phyloP scores from a whole-genome alignment of 805 yeast genomes.

The Torulaspora indica region DNA sequence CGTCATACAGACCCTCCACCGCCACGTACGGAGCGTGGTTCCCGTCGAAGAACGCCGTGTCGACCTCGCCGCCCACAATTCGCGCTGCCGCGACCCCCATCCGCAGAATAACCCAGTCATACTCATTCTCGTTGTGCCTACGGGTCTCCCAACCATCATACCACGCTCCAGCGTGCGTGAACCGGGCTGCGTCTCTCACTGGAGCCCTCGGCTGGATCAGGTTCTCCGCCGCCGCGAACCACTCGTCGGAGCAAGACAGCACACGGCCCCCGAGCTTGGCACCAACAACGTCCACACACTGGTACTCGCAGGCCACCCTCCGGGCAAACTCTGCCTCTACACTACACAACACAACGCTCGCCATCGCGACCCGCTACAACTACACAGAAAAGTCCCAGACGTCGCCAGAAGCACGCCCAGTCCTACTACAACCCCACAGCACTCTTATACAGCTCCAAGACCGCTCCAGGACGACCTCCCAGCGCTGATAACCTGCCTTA shows the following conservation, averaged over 20 bases:
- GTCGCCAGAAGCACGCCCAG: not conserved
- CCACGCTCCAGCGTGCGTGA: constrained; percentile 89
- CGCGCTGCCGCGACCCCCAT: constrained; percentile 77
- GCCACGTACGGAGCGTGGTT: constrained; percentile 90
- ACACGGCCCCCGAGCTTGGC: constrained; percentile 78
- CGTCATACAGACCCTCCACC: constrained; percentile 62
- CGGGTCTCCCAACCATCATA: constrained; percentile 99
- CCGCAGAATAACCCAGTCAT: constrained; percentile 82
- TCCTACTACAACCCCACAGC: not conserved
- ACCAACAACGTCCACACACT: constrained; percentile 64
- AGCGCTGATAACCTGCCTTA: not conserved
- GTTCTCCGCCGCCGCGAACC: constrained; percentile 92
- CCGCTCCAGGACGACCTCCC: too few relatives aligned
- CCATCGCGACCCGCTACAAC: not conserved
- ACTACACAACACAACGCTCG: constrained; percentile 1
- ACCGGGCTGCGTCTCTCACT: constrained; percentile 72
- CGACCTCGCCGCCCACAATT: constrained; percentile 79
- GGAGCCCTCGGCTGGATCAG: constrained; percentile 78
- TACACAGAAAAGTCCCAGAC: not conserved
- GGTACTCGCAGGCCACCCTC: constrained; percentile 14
- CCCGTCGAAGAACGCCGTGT: constrained; percentile 91
- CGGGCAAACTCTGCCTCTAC: constrained; percentile 3
- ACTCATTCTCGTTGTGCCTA: constrained; percentile 78
- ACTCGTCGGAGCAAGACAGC: constrained; percentile 72
- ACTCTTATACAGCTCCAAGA: not conserved